A percentile compares a stretch with the other conserved stretches of the same genome.
phyloP scores from a whole-genome alignment of 192 early-diverging fungal genomes.

The Piromyces sp. region DNA sequence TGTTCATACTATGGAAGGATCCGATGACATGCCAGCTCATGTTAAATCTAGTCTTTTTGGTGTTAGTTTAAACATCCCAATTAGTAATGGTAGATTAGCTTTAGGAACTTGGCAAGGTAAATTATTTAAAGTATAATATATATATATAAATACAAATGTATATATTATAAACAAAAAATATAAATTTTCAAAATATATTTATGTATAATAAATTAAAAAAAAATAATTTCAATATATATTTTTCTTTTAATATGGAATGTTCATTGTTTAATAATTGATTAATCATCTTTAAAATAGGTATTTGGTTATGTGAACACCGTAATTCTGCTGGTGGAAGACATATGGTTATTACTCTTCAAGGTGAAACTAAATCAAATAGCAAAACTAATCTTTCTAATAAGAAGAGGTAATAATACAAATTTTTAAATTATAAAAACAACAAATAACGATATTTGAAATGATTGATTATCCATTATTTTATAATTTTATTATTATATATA shows the following conservation, averaged over 20 bases:
- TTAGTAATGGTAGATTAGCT: slow-evolving; percentile 55
- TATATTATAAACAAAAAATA: too few relatives aligned
- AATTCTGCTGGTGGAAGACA: slow-evolving; percentile 32
- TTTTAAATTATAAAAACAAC: too few relatives aligned
- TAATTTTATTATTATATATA: too few relatives aligned
- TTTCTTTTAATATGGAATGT: too few relatives aligned
- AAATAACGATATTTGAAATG: too few relatives aligned
- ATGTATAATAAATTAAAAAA: too few relatives aligned
- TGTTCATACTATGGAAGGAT: slow-evolving; percentile 66
- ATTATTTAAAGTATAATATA: too few relatives aligned
- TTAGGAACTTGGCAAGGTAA: slow-evolving; percentile 70
- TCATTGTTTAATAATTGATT: neutral
- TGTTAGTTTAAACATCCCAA: slow-evolving; percentile 68
- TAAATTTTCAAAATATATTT: too few relatives aligned
- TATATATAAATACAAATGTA: too few relatives aligned
- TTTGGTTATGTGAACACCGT: slow-evolving; percentile 62
- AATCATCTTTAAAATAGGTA: slow-evolving; percentile 9
- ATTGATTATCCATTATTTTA: too few relatives aligned
- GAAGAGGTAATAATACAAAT: neutral
- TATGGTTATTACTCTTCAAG: slow-evolving; percentile 58
- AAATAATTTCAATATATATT: too few relatives aligned
- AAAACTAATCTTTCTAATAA: neutral
- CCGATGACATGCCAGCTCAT: slow-evolving; percentile 86
- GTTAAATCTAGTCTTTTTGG: slow-evolving; percentile 70
- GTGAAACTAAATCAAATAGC: slow-evolving; percentile 18